Conservation (phyloP, 2,329 filamentous ascomycete species). For the Stachybotrys elegans region DNA sequence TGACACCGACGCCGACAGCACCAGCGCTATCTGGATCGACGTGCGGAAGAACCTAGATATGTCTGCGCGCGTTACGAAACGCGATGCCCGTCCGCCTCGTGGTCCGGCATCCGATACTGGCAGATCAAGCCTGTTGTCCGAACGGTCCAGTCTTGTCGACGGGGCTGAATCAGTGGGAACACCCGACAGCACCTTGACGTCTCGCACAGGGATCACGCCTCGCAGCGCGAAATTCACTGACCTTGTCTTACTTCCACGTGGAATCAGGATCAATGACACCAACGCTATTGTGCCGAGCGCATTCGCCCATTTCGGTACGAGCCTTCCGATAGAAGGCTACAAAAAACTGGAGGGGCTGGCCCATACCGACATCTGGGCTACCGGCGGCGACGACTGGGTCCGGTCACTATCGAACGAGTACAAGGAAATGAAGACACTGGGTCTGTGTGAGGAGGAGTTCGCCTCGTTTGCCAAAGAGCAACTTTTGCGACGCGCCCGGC, state of each 20-base stretch:
- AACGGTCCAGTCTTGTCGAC: conserved; percentile 3
- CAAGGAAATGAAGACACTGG: conserved; percentile 5
- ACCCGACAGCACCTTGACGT: conserved; percentile 3
- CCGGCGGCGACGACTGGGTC: background rate
- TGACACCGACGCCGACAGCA: background rate
- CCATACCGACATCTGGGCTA: conserved; percentile 4
- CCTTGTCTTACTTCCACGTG: conserved; percentile 2
- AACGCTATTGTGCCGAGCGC: conserved; percentile 5
- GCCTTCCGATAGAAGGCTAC: conserved; percentile 2
- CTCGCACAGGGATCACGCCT: conserved; percentile 2
- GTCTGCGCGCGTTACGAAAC: conserved; percentile 1
- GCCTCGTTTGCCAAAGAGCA: conserved; percentile 5
- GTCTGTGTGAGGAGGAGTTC: conserved; percentile 7
- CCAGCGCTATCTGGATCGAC: background rate
- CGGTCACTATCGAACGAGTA: conserved; percentile 5
- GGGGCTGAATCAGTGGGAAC: background rate
- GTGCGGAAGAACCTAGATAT: background rate
- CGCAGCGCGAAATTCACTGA: conserved; percentile 5
- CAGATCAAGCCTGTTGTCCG: conserved; percentile 2
- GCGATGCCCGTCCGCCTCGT: background rate
- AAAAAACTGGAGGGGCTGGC: conserved; percentile 1
- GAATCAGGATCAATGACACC: conserved; percentile 3
- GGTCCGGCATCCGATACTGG: conserved; percentile 1
- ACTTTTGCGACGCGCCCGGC: conserved; percentile 1
- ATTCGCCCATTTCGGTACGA: conserved; percentile 6